phyloP scores from a whole-genome alignment of 371 early-diverging fungal species.

The Racocetra persica region DNA sequence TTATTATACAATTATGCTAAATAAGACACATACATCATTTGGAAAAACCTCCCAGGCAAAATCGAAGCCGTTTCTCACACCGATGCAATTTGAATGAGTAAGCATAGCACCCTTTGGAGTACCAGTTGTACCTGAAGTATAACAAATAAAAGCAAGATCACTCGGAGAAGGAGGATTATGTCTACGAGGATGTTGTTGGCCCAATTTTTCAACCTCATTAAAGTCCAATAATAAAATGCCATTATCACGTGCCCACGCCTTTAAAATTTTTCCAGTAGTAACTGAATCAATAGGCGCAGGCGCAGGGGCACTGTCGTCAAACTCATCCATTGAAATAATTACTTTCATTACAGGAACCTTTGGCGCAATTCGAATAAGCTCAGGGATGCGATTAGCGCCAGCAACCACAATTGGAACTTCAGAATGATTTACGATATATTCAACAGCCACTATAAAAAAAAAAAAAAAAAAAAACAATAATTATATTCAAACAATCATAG shows the following conservation, averaged over 20 bases:
- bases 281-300: conserved; percentile 50
- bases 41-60: not conserved
- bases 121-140: conserved; percentile 93
- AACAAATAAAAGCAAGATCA: conserved; percentile 91
- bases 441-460: conserved; percentile 74
- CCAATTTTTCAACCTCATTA: conserved; percentile 67
- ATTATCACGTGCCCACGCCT: conserved; percentile 60
- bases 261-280: conserved; percentile 54
- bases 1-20: not conserved
- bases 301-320: conserved; percentile 54
- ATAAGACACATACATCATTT: conserved; percentile 13
- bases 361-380: conserved; percentile 61
- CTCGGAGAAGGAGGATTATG: conserved; percentile 57
- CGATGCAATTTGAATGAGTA: conserved; percentile 61
- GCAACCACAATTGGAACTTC: conserved; percentile 73
- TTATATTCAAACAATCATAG: not conserved
- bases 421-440: conserved; percentile 78
- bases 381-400: conserved; percentile 70
- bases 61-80: conserved; percentile 50
- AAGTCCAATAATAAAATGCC: conserved; percentile 62
- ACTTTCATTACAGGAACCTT: conserved; percentile 70
- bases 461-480: too few species aligned
- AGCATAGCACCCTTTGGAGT: conserved; percentile 74
- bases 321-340: conserved; percentile 79
- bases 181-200: conserved; percentile 49